Conservation (phyloP, 2,329 filamentous ascomycete species). For the Parascedosporium putredinis region DNA sequence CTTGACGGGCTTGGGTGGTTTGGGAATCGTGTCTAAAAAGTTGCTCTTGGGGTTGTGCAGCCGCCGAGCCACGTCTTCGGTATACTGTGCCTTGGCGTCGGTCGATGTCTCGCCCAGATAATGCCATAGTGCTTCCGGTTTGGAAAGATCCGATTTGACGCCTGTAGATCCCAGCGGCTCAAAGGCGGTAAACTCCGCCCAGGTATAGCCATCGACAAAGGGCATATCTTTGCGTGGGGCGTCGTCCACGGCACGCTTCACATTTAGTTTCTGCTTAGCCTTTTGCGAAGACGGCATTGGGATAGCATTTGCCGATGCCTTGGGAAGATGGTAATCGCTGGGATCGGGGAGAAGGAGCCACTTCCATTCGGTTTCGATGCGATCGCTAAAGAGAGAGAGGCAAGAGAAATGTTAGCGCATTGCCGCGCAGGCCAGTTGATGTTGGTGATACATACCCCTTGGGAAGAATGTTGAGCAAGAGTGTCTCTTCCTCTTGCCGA, state of each 20-base stretch:
- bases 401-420: conserved; percentile 22
- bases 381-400: conserved; percentile 29
- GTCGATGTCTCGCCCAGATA: conserved; percentile 82
- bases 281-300: conserved; percentile 56
- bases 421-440: too few species aligned
- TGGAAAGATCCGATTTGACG: conserved; percentile 60
- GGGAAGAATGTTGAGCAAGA: conserved; percentile 75
- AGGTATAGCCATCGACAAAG: conserved; percentile 59
- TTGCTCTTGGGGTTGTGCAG: conserved; percentile 59
- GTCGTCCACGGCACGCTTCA: conserved; percentile 50
- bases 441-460: conserved; percentile 56
- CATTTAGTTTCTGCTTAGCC: conserved; percentile 57
- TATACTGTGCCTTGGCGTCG: conserved; percentile 84
- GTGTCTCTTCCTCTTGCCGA: conserved; percentile 58
- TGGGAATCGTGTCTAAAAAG: conserved; percentile 60
- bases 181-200: conserved; percentile 70
- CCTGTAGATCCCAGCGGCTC: conserved; percentile 38
- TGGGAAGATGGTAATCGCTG: conserved; percentile 60
- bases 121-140: conserved; percentile 72
- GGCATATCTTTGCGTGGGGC: conserved; percentile 54
- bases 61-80: conserved; percentile 56
- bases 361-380: conserved; percentile 74
- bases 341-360: conserved; percentile 67
- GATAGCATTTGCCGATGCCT: conserved; percentile 62
- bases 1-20: conserved; percentile 29